phyloP scores from a whole-genome alignment of 768 basidiomycete species.

The Lactarius pseudohatsudake region DNA sequence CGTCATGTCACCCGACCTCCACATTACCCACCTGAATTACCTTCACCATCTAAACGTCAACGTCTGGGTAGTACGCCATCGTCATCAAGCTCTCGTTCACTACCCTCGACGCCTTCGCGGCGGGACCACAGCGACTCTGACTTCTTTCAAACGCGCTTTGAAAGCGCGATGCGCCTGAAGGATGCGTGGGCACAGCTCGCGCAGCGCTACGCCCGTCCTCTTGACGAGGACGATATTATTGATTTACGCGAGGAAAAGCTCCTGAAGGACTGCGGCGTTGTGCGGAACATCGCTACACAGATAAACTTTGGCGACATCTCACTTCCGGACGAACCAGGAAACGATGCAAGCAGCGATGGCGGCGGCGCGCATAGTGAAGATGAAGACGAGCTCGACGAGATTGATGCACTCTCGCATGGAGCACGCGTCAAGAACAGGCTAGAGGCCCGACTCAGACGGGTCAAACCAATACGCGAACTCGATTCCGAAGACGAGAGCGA shows the following conservation, averaged over 20 bases:
- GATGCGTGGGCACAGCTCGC: constrained; percentile 68
- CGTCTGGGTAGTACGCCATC: constrained; percentile 50
- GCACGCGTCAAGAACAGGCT: constrained; percentile 37
- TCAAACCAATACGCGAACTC: constrained; percentile 44
- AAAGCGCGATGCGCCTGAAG: constrained; percentile 54
- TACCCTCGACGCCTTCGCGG: constrained; percentile 29
- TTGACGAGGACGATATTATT: constrained; percentile 81
- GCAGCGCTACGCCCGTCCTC: constrained; percentile 59
- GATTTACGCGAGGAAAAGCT: constrained; percentile 62
- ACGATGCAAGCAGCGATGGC: constrained; percentile 42
- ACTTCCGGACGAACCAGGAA: constrained; percentile 35
- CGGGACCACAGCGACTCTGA: constrained; percentile 37
- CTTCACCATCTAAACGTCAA: constrained; percentile 49
- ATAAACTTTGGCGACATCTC: constrained; percentile 55
- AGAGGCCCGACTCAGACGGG: constrained; percentile 35
- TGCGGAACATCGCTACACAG: constrained; percentile 44
- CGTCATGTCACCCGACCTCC: constrained; percentile 33
- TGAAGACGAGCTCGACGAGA: constrained; percentile 57
- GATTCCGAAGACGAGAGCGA: constrained; percentile 60
- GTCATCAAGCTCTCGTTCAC: constrained; percentile 34
- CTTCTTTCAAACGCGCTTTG: constrained; percentile 55
- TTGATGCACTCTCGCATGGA: constrained; percentile 49
- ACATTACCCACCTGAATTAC: constrained; percentile 30
- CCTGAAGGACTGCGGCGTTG: constrained; percentile 68
- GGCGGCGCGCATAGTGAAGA: constrained; percentile 43